phyloP scores from a whole-genome alignment of 176 grass and related monocot genomes.

The Aegilops umbellulata region DNA sequence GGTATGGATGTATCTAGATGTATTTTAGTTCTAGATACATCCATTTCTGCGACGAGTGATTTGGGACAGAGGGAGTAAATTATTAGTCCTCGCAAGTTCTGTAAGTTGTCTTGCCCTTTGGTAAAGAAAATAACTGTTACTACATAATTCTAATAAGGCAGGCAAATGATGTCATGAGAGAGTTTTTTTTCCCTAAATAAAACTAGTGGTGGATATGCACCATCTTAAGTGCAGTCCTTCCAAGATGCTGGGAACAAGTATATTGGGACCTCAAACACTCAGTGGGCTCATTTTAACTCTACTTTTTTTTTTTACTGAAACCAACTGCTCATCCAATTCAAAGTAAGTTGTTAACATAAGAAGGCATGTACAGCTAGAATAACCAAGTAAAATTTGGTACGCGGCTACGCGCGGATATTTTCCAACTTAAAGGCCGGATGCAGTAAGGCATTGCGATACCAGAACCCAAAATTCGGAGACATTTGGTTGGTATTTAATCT shows the following conservation, averaged over 20 bases:
- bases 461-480: neutral
- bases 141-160: neutral
- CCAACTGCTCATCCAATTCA: neutral
- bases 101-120: neutral
- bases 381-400: neutral
- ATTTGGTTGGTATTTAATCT: neutral
- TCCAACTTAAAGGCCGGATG: neutral
- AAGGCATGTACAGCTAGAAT: neutral
- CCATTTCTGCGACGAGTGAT: too few relatives aligned
- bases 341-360: conserved; percentile 2
- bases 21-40: too few relatives aligned
- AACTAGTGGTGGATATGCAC: neutral
- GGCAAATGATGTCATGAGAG: neutral
- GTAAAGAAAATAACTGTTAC: neutral
- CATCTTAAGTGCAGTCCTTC: neutral
- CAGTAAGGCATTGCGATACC: neutral
- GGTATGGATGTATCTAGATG: too few relatives aligned
- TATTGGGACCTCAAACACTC: neutral
- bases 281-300: neutral
- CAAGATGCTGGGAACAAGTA: neutral
- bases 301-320: conserved; percentile 16
- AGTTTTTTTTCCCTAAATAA: neutral
- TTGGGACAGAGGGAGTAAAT: neutral
- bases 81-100: neutral
- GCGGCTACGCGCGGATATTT: neutral